Evolutionary conservation across 768 basidiomycete species (phyloP), one percentile per base, ranked within the genome.

Genomic region (Phylloporus sp.): DNA sequence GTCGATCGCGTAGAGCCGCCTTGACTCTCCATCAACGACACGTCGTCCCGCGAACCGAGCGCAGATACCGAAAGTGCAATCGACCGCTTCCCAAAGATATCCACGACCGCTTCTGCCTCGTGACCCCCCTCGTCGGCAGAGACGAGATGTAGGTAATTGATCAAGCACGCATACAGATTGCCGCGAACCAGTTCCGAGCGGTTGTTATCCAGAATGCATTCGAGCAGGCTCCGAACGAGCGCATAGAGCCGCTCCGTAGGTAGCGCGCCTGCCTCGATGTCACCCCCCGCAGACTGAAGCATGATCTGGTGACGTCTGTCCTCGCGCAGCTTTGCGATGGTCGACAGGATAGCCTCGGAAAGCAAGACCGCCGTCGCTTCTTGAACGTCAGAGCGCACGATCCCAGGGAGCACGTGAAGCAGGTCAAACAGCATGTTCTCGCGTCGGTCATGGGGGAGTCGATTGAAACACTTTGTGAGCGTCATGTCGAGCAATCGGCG

Each of bases 351-450:
- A 0, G 82, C 79, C 57, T 95, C 92, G 2, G 90, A 86, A 8
- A 98, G 74, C 4, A 94, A 68, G n/a, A 93, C 76, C 10, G 89
- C 77, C 1, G 90, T 86, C 3, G 81, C 71, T 47, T 87, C 83
- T 29, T 84, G 77, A 18, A 85, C 69, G 45, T 82, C 82, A 10
- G 73, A 66, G 0, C 82, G 83, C 24, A 76, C 77, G 35, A 94
- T 76, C 18, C 79, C 79, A 2, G 92, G 86, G 18, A 96, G 74
- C 18, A 89, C 82, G 56, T 88, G 84, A 17, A 98, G 75, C 17
- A 98, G 71, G 61, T 96, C 95, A 56, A 95, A 90, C 6, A 96
- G 73, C 73, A 95, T 85, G 50, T 82, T 84, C 66, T 97, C 93
- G 21, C 90, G 79, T 21, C 80, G 81, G 48, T 91, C 87, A 51